These are phyloP conservation scores for Mortierella sp. DNA, from an alignment of 371 early-diverging fungal genomes.

Conservation along the genomic window DNA sequence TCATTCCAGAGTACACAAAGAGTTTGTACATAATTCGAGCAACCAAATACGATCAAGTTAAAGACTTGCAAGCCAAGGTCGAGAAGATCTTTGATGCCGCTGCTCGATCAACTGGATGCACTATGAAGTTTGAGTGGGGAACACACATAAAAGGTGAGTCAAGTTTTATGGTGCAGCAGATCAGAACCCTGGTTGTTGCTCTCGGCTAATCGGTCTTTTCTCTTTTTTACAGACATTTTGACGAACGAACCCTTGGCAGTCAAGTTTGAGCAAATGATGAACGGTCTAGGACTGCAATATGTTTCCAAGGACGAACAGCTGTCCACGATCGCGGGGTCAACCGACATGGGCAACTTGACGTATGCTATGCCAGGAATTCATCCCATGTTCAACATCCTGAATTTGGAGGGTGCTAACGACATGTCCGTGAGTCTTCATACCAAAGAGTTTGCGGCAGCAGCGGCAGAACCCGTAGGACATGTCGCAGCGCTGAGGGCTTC, in stretches of 20 bases:
- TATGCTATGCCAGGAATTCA: constrained; percentile 67
- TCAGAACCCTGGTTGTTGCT: no score
- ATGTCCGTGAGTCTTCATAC: constrained; percentile 58
- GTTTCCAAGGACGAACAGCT: constrained; percentile 35
- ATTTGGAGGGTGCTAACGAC: constrained; percentile 42
- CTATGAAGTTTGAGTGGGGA: constrained; percentile 50
- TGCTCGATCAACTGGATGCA: constrained; percentile 67
- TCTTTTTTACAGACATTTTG: constrained; percentile 64
- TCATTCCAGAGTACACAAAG: constrained; percentile 60
- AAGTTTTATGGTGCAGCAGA: no score
- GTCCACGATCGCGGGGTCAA: constrained; percentile 53
- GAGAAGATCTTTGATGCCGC: constrained; percentile 59
- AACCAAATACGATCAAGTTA: constrained; percentile 51
- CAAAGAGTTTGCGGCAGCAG: constrained; percentile 58
- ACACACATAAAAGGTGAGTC: constrained; percentile 53
- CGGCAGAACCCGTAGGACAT: constrained; percentile 58
- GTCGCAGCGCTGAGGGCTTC: constrained; percentile 65
- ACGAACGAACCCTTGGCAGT: constrained; percentile 59
- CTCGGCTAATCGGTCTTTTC: no score
- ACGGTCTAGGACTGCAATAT: constrained; percentile 31
- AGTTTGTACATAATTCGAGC: constrained; percentile 61
- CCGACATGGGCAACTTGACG: constrained; percentile 74
- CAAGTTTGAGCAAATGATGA: constrained; percentile 59
- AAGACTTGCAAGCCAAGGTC: constrained; percentile 51
- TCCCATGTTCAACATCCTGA: constrained; percentile 64